phyloP scores from a whole-genome alignment of 352 stramenopile species.

The Halophytophthora polymorphica region DNA sequence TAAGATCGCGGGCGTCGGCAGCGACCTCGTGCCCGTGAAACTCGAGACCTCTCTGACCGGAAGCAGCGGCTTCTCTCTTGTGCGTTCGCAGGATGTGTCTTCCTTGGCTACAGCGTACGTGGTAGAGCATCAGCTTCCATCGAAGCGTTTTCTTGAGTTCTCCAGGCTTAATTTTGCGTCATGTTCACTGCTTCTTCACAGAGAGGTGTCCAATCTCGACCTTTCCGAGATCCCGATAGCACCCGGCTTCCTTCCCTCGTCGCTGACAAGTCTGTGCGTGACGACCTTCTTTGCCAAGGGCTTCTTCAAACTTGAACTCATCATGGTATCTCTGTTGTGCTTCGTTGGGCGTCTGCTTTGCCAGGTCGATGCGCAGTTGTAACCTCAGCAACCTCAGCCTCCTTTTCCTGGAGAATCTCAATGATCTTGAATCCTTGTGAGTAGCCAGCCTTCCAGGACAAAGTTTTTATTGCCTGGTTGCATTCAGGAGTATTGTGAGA shows the following conservation, averaged over 20 bases:
- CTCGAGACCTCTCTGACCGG: constrained; percentile 16
- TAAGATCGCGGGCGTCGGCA: constrained; percentile 23
- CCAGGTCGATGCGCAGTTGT: constrained; percentile 25
- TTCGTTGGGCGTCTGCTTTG: not conserved
- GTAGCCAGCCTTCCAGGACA: constrained; percentile 3
- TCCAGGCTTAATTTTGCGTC: constrained; percentile 1
- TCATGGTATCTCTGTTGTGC: not conserved
- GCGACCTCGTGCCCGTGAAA: constrained; percentile 17
- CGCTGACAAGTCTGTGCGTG: constrained; percentile 28
- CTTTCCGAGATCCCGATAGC: constrained; percentile 21
- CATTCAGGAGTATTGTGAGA: too few species aligned
- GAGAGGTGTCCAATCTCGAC: constrained; percentile 35
- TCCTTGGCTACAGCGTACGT: constrained; percentile 28
- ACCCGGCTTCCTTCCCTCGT: constrained; percentile 27
- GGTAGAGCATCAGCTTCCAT: not conserved
- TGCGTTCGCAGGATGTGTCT: constrained; percentile 19
- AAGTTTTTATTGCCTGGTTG: too few species aligned
- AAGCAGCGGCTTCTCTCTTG: constrained; percentile 17
- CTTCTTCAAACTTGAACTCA: not conserved
- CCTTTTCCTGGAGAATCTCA: constrained; percentile 32
- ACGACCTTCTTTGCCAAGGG: not conserved
- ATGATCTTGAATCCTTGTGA: constrained; percentile 22
- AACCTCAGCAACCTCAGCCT: constrained; percentile 29
- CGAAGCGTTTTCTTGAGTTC: not conserved
- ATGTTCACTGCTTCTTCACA: constrained; percentile 2